Conservation (phyloP, 2,329 filamentous ascomycete genomes). For the Whalleya microplaca region DNA sequence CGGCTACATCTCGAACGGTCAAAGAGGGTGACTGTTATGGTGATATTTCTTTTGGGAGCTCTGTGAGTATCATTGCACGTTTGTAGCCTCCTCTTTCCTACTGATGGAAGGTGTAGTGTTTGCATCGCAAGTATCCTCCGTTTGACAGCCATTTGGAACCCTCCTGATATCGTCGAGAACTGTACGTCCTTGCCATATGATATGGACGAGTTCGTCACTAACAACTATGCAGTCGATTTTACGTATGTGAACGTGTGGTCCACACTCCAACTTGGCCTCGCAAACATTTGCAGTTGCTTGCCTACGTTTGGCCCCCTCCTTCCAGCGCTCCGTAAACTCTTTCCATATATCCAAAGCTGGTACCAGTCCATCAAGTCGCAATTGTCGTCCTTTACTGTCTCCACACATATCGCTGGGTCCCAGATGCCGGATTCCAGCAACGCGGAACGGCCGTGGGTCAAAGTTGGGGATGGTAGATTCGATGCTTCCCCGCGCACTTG, state of each 20-base stretch:
- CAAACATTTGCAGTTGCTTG: not conserved
- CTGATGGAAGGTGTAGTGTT: too few species aligned
- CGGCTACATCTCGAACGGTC: not conserved
- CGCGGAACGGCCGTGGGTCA: not conserved
- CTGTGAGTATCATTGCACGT: slow-evolving; percentile 1
- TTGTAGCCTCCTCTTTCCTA: too few species aligned
- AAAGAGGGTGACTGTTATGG: not conserved
- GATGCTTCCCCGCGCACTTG: not conserved
- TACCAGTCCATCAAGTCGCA: too few species aligned
- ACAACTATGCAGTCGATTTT: not conserved
- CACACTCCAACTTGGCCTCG: not conserved
- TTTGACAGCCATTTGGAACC: too few species aligned
- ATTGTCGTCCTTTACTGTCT: too few species aligned
- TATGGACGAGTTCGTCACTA: too few species aligned
- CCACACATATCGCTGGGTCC: not conserved
- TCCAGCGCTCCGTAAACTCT: not conserved
- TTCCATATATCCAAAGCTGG: too few species aligned
- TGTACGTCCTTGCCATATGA: too few species aligned
- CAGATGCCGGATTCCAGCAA: not conserved
- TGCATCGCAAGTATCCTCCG: too few species aligned
- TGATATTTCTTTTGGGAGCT: slow-evolving; percentile 3
- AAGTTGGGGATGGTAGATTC: not conserved
- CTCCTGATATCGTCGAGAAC: too few species aligned
- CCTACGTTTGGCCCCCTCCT: not conserved
- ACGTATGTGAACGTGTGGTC: not conserved